These are phyloP conservation scores for Hyparrhenia diplandra DNA, from an alignment of 176 grass and related monocot genomes.

Conservation along the genomic window DNA sequence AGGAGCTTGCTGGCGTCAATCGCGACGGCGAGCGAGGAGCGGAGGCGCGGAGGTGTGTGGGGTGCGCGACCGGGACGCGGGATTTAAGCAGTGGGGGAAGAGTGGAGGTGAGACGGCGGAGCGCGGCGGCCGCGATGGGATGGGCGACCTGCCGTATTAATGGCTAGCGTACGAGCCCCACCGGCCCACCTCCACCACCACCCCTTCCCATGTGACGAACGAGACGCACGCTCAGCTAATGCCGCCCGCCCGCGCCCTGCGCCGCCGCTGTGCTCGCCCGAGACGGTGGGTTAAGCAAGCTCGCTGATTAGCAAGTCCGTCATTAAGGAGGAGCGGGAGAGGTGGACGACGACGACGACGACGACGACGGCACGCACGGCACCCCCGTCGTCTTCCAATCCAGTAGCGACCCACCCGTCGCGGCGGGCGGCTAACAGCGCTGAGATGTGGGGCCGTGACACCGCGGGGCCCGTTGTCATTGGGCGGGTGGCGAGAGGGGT, in stretches of 20 bases:
- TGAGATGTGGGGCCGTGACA: fast-evolving
- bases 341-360: conserved; percentile 43
- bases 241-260: conserved; percentile 8
- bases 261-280: not conserved
- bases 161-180: conserved; percentile 29
- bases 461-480: not conserved
- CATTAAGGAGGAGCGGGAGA: conserved; percentile 22
- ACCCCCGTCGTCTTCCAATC: not conserved
- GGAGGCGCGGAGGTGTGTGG: not conserved
- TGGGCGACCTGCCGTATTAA: conserved; percentile 47
- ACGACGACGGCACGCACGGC: not conserved
- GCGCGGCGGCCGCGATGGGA: conserved; percentile 34
- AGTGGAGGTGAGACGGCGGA: not conserved
- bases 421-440: not conserved
- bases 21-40: not conserved
- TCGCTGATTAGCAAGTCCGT: conserved; percentile 13
- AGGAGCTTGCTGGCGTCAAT: not conserved
- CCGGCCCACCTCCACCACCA: not conserved
- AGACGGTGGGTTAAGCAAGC: not conserved
- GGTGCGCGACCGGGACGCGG: not conserved
- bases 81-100: conserved; percentile 33
- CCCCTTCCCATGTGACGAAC: conserved; percentile 12
- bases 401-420: too few species aligned
- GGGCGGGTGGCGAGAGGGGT: not conserved
- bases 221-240: not conserved